A percentile compares a stretch with the other conserved stretches of the same genome.
Conservation (phyloP, 495 filamentous ascomycete species). For the Podospora pseudoanserina region DNA sequence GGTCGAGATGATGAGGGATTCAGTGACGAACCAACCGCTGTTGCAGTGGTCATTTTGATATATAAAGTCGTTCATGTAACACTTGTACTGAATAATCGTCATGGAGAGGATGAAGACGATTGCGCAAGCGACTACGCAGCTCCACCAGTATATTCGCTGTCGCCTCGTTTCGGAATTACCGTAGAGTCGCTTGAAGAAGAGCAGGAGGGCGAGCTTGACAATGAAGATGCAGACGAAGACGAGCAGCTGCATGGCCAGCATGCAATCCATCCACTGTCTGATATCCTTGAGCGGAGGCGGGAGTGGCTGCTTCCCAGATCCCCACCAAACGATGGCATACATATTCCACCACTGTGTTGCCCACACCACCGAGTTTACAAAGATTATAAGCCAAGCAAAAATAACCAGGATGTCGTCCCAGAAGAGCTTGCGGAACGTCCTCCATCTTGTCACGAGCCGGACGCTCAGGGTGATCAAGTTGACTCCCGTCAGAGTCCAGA, state of each 20-base stretch:
- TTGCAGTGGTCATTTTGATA: not conserved
- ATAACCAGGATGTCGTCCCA: conserved; percentile 17
- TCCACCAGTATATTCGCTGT: conserved; percentile 23
- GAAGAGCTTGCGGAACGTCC: conserved; percentile 9
- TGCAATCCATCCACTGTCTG: not conserved
- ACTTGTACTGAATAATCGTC: not conserved
- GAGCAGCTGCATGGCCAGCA: conserved; percentile 18
- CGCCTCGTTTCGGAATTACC: conserved; percentile 10
- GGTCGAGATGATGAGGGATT: conserved; percentile 21
- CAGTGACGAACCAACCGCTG: not conserved
- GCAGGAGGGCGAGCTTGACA: conserved; percentile 30
- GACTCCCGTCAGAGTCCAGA: conserved; percentile 11
- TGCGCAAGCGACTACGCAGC: conserved; percentile 16
- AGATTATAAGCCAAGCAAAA: conserved; percentile 8
- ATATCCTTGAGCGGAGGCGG: conserved; percentile 7
- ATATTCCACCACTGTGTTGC: not conserved
- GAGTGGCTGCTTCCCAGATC: not conserved
- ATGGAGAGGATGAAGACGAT: conserved; percentile 18
- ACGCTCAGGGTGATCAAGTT: conserved; percentile 4
- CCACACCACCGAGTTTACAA: conserved; percentile 13
- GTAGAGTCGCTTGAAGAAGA: conserved; percentile 32
- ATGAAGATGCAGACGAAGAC: conserved; percentile 27
- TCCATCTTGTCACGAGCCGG: conserved; percentile 12
- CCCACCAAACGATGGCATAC: conserved; percentile 10
- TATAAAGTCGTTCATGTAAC: not conserved